phyloP scores from a whole-genome alignment of 2,329 filamentous ascomycete species.

The Fusarium chlamydosporum region DNA sequence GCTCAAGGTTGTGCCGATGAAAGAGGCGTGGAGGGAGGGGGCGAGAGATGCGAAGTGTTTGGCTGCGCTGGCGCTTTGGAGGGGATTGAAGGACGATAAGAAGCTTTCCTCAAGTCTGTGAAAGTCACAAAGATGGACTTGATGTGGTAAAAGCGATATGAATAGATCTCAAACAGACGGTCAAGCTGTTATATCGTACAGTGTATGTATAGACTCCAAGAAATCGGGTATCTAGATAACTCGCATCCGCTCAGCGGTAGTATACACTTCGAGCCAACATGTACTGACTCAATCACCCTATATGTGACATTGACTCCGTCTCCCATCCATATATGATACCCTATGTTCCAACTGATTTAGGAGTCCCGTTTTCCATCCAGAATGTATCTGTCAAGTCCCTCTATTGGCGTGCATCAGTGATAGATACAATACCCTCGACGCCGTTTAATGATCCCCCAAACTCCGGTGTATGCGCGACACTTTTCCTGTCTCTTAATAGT shows the following conservation, averaged over 20 bases:
- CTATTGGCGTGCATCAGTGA: not conserved
- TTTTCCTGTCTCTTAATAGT: not conserved
- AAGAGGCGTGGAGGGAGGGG: slow-evolving; percentile 70
- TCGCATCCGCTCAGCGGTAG: not conserved
- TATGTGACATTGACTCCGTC: not conserved
- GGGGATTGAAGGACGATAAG: slow-evolving; percentile 66
- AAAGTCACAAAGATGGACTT: not conserved
- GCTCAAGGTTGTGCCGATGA: slow-evolving; percentile 69
- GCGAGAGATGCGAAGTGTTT: slow-evolving; percentile 72
- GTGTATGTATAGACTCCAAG: not conserved
- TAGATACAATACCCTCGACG: slow-evolving; percentile 10
- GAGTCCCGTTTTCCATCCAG: not conserved
- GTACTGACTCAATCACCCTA: too few relatives aligned
- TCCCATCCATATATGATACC: not conserved
- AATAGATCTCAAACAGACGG: not conserved
- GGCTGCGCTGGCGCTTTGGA: slow-evolving; percentile 70
- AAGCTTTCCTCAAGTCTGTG: slow-evolving; percentile 49
- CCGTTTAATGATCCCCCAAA: slow-evolving; percentile 24
- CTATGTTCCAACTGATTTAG: not conserved
- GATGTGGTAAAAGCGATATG: not conserved
- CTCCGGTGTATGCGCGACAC: slow-evolving; percentile 26
- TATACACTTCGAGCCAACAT: not conserved
- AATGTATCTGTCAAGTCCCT: not conserved
- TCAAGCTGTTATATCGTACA: not conserved
- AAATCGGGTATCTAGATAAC: not conserved